Percentiles rank a stretch among this genome's conserved stretches.
These are phyloP conservation scores for Suhomyces yuchorum DNA, from an alignment of 1,139 yeast species.

Conservation along the genomic window DNA sequence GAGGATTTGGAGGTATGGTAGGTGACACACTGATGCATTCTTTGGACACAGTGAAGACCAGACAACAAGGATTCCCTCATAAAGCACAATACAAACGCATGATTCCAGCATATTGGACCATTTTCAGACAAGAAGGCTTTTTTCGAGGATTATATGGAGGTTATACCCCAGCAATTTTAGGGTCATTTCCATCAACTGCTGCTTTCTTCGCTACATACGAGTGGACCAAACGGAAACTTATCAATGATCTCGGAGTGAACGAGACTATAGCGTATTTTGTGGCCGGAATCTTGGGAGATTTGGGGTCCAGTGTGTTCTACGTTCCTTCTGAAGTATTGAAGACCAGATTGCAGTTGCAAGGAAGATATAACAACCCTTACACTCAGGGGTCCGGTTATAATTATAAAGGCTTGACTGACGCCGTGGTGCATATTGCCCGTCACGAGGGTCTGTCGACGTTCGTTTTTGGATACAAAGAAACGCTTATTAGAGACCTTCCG, in stretches of 20 bases:
- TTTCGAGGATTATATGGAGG: conserved; percentile 89
- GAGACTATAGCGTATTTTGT: conserved; percentile 79
- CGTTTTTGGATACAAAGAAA: conserved; percentile 91
- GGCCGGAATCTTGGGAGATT: conserved; percentile 90
- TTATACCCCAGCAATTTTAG: conserved; percentile 85
- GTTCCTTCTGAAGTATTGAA: conserved; percentile 98
- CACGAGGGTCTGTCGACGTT: conserved; percentile 77
- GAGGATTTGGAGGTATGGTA: conserved; percentile 91
- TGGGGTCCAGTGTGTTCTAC: conserved; percentile 85
- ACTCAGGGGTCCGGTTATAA: conserved; percentile 82
- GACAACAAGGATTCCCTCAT: conserved; percentile 90
- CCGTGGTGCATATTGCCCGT: conserved; percentile 60
- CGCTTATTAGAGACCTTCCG: conserved; percentile 87
- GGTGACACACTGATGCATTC: conserved; percentile 97
- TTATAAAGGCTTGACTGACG: conserved; percentile 70
- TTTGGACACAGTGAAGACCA: conserved; percentile 90
- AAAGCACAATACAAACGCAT: conserved; percentile 66
- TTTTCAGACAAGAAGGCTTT: conserved; percentile 80
- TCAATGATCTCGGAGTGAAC: conserved; percentile 63
- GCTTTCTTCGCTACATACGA: conserved; percentile 92
- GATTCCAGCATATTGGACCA: conserved; percentile 70
- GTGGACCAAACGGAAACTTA: conserved; percentile 68
- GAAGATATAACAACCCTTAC: conserved; percentile 75
- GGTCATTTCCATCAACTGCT: conserved; percentile 92
- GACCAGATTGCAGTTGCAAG: conserved; percentile 90